These are phyloP conservation scores for Venturia carpophila DNA, from an alignment of 2,329 filamentous ascomycete species.

Conservation along the genomic window DNA sequence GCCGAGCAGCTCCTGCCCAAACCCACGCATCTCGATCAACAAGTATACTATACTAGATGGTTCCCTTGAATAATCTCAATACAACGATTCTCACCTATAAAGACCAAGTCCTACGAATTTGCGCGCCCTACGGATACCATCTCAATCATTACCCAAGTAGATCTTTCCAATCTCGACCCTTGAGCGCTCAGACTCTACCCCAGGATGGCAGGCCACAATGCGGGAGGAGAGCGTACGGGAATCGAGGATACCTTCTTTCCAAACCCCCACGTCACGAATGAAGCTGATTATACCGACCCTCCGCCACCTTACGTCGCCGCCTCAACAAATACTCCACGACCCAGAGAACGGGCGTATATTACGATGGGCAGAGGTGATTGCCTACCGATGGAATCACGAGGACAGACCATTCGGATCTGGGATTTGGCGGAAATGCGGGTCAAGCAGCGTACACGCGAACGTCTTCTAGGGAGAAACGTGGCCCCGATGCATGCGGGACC, in stretches of 20 bases:
- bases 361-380: no score
- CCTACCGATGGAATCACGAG: no score
- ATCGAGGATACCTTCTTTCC: not conserved
- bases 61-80: not conserved
- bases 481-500: no score
- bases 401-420: no score
- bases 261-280: not conserved
- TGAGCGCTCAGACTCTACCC: not conserved
- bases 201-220: not conserved
- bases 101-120: not conserved
- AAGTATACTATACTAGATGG: not conserved
- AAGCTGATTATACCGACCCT: not conserved
- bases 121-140: not conserved
- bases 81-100: not conserved
- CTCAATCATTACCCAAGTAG: not conserved
- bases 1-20: not conserved
- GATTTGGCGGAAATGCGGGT: no score
- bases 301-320: not conserved
- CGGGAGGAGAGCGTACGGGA: not conserved
- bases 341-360: no score
- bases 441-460: no score
- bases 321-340: not conserved
- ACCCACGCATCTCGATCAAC: not conserved
- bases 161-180: not conserved
- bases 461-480: no score